These are phyloP conservation scores for Nicotiana attenuata DNA, from an alignment of 257 asterid genomes.

Conservation along the genomic window DNA sequence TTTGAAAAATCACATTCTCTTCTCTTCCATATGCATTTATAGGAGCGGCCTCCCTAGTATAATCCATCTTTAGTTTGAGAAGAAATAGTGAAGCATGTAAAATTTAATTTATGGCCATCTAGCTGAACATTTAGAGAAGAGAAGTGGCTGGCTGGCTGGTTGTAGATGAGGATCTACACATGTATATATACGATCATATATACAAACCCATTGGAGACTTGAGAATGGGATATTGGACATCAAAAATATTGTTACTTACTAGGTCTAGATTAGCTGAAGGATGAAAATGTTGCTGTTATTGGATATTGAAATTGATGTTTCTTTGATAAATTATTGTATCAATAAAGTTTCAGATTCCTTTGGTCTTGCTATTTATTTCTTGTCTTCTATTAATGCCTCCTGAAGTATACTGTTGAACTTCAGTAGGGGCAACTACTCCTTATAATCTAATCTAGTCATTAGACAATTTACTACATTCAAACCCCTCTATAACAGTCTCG, in stretches of 20 bases:
- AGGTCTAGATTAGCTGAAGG: background rate
- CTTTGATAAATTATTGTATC: slow-evolving; percentile 3
- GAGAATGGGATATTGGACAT: slow-evolving; percentile 6
- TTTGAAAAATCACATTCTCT: background rate
- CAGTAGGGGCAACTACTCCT: background rate
- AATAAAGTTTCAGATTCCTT: background rate
- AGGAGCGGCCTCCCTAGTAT: background rate
- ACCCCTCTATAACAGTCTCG: too few species aligned
- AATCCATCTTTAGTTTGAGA: background rate
- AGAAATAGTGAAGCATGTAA: background rate
- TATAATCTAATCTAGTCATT: background rate
- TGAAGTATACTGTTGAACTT: background rate
- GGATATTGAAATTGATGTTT: background rate
- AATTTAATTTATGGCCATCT: background rate
- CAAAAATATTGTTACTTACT: background rate
- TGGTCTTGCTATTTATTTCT: background rate
- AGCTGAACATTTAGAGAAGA: background rate
- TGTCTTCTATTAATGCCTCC: background rate
- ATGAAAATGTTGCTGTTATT: slow-evolving; percentile 4
- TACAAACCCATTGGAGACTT: background rate
- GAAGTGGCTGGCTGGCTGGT: slow-evolving; percentile 4
- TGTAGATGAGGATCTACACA: slow-evolving; percentile 13
- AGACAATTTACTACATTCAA: too few species aligned
- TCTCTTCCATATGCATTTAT: background rate
- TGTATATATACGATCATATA: slow-evolving; percentile 15